Base-by-base conservation (phyloP, 2,329 filamentous ascomycete genomes). In the Penicillium janthinellum region DNA sequence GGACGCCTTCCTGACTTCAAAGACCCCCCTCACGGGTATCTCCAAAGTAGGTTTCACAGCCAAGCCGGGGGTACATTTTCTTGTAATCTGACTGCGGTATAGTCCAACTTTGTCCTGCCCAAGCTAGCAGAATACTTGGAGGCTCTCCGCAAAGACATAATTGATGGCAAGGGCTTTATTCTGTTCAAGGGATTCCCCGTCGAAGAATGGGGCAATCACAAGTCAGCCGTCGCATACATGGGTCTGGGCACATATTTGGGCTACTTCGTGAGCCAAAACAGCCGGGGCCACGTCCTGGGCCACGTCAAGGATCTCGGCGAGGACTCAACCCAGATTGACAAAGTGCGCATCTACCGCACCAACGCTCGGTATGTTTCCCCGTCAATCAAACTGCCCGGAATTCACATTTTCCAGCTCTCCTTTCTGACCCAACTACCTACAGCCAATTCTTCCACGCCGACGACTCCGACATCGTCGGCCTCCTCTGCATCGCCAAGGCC, bases 281-380 rank as follows among this genome's bases (percentile, higher is more conserved):
- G 88, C 17, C 86, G 87, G 17, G 92, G 92, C 47, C 92, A 96
- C 77, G 90, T 96, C 10, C 84, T 96, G 1, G 92, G 92, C 7
- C 92, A 96, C 74, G 92, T 96, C 68, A 94, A 96, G 78, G 92
- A 96, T 76, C 84, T 95, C 3, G 90, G 91, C 48, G 92, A 93
- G 66, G 91, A 96, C 73, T 83, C 89, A 28, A 86, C 83, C 4
- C 88, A 92, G 78, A 96, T 92, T 69, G 90, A 96, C 79, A 89
- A 88, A 68, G 91, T 96, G 61, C 88, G 92, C 68, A 96, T 96
- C 77, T 96, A 96, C 80, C 86, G 92, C 64, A 96, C 92, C 2
- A 91, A 92, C 64, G 92, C 91, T 54, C 82, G 87, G 73, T 82
- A 73, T 56, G 71, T 64, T 38, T 11, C 31, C 5, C 10, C 39